Conservation (phyloP, 129 eudicot genomes). For the Artemisia tridentata region DNA sequence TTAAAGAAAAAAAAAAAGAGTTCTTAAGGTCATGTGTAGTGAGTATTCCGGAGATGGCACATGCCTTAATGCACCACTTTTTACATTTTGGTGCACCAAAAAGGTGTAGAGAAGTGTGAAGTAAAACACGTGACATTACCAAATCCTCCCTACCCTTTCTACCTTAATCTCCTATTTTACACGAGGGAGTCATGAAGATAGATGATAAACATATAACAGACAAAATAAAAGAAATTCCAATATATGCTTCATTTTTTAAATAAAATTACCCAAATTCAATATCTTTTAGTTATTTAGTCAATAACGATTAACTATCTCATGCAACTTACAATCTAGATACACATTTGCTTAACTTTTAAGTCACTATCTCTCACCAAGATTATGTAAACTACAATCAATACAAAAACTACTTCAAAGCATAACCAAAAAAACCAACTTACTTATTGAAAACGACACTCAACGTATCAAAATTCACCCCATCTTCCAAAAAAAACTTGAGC, state of each 20-base stretch:
- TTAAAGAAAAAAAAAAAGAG: too few species aligned
- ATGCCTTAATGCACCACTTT: too few species aligned
- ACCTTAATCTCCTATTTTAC: too few species aligned
- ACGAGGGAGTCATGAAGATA: neutral
- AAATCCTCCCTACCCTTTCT: too few species aligned
- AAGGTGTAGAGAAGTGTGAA: too few species aligned
- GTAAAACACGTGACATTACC: too few species aligned
- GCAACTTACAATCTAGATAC: neutral
- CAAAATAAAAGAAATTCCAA: neutral
- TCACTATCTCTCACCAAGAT: neutral
- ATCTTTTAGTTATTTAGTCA: neutral
- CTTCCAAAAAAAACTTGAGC: conserved; percentile 50
- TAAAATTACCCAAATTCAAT: neutral
- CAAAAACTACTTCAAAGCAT: neutral
- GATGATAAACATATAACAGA: conserved; percentile 1
- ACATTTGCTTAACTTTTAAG: conserved; percentile 1
- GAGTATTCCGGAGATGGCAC: too few species aligned
- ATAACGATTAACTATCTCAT: neutral
- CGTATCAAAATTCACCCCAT: conserved; percentile 44
- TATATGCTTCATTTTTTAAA: neutral
- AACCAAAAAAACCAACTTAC: conserved; percentile 29
- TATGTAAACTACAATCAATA: neutral
- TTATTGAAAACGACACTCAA: conserved; percentile 45
- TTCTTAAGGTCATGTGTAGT: too few species aligned
- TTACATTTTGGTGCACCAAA: too few species aligned